Evolutionary conservation across 768 basidiomycete species (phyloP), one percentile per base, ranked within the genome.

Genomic region (Lactifluus pinguis): DNA sequence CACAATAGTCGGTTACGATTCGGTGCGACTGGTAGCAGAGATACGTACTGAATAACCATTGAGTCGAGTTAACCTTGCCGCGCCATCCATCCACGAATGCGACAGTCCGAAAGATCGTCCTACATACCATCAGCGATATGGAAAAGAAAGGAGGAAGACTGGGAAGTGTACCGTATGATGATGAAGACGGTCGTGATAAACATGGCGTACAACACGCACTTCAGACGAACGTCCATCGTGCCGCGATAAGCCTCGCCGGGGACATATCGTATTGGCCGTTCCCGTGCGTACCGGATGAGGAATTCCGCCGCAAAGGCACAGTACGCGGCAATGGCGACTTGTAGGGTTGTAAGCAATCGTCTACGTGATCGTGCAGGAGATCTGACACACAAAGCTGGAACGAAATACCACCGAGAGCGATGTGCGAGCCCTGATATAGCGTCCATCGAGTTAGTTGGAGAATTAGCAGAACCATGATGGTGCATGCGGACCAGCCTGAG

Each of bases 161-260:
- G 21, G n/a, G 21, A 32, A 42, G 15, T 17, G 6, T 36, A 66
- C 65, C 62, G 62, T 41, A 64, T 60, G 19, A 66, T 1, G 45
- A 66, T 60, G 41, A 66, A 66, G 29, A 49, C 1, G 6, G 63
- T 59, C 62, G 64, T 64, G 55, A 55, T 3, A n/a, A 21, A 25
- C 25, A 64, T 60, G 15, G 54, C 51, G 14, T 29, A 21, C 11
- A 64, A 13, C 49, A 64, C 55, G 48, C 55, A 42, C 21, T 21
- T 55, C 49, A 64, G 5, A 34, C 39, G 21, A n/a, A 6, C 48
- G 14, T 60, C 55, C 32, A 21, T 34, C 29, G n/a, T 34, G 7
- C 51, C 56, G 19, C 61, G 52, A 14, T 15, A 29, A 48, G 11
- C 32, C 13, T 48, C 25, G 17, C 30, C 49, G 5, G 55, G 25